Evolutionary conservation across 139 green algal species (phyloP), one percentile per base, ranked within the genome.

Genomic region (Bryopsis sp.): DNA sequence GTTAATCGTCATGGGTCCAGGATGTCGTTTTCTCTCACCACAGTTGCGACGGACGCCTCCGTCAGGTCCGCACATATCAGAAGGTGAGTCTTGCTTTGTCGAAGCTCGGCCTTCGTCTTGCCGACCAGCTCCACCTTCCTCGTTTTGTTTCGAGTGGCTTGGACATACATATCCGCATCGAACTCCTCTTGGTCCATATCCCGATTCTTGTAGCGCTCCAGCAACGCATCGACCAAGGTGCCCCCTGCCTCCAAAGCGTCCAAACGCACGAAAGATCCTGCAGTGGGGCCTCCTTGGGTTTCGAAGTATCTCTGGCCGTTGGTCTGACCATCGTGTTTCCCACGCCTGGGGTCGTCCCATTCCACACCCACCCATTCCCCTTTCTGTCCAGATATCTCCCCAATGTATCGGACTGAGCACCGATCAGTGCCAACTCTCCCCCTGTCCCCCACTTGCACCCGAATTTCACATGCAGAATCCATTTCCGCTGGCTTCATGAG

Each of bases 311-410:
- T 64, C 0, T 64, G 62, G 5, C 84, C 84, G 1, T 61, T 74
- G 15, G 81, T 77, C 36, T 35, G 66, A 15, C 89, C 89, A 72
- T 93, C 82, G 68, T 96, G 84, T 76, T 93, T 95, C 38, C 89
- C 90, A 0, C 87, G 72, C 29, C 47, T 69, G 2, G 67, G 36
- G 47, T 95, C 82, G 66, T 96, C 90, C 81, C 86, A 96, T 54
- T 96, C 90, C 19, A 96, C 63, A 3, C 90, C 90, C 2, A 89
- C 79, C 90, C 90, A 96, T 0, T 32, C 34, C 24, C 82, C 90
- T 15, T n/a, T n/a, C n/a, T n/a, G n/a, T n/a, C n/a, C n/a, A n/a
- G n/a, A n/a, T n/a, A n/a, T n/a, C n/a, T n/a, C n/a, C n/a, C n/a
- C n/a, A n/a, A n/a, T n/a, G n/a, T n/a, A n/a, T n/a, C n/a, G n/a